These are phyloP conservation scores for Trichoderma aggressivum DNA, from an alignment of 2,329 filamentous ascomycete genomes.

Conservation along the genomic window DNA sequence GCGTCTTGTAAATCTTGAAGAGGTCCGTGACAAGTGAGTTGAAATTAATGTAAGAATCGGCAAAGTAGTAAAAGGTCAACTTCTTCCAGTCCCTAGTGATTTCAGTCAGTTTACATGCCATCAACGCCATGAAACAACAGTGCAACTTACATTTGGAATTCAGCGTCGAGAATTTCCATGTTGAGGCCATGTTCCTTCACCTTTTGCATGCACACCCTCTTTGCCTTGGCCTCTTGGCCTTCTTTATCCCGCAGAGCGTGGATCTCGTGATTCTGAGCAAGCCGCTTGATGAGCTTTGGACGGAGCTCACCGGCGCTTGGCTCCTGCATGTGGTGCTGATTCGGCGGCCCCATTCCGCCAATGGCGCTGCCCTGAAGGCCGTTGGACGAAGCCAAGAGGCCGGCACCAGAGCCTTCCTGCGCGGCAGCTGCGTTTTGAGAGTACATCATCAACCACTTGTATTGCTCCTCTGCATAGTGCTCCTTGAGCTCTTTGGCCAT, in stretches of 20 bases:
- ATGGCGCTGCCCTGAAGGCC: constrained; percentile 67
- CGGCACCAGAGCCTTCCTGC: constrained; percentile 58
- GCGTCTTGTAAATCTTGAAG: constrained; percentile 98
- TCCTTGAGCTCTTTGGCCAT: constrained; percentile 86
- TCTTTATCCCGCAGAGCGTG: constrained; percentile 89
- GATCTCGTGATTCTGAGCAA: constrained; percentile 89
- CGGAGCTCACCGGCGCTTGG: constrained; percentile 73
- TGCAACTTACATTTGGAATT: constrained; percentile 87
- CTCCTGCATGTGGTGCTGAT: constrained; percentile 70
- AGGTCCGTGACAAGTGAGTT: constrained; percentile 95
- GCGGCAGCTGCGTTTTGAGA: constrained; percentile 70
- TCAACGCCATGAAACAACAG: background rate
- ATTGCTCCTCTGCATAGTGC: constrained; percentile 90
- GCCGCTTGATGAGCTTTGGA: constrained; percentile 93
- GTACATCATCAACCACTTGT: constrained; percentile 99
- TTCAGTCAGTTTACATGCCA: background rate
- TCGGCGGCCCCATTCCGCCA: constrained; percentile 74
- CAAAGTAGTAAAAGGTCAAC: constrained; percentile 98
- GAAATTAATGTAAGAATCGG: constrained; percentile 98
- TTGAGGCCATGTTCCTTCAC: constrained; percentile 90
- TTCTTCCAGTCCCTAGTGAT: constrained; percentile 89
- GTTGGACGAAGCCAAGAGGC: constrained; percentile 61
- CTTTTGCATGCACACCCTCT: constrained; percentile 94
- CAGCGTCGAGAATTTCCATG: constrained; percentile 98
- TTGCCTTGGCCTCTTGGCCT: constrained; percentile 95